Conservation (phyloP, 2,329 filamentous ascomycete species). For the Clarireedia sp. region DNA sequence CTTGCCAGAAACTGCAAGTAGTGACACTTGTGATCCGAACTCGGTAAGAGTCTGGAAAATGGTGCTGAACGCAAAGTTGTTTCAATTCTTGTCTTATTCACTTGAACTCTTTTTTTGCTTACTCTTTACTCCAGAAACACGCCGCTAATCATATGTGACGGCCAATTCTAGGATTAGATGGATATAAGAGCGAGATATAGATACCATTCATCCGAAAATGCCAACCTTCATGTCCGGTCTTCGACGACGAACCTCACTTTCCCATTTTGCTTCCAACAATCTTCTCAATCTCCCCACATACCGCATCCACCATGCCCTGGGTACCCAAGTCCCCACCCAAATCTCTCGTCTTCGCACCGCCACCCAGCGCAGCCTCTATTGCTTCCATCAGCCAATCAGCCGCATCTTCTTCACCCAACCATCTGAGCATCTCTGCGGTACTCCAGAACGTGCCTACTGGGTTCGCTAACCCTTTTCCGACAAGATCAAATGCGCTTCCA, state of each 20-base stretch:
- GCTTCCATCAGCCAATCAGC: constrained; percentile 41
- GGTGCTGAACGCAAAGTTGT: too few species aligned
- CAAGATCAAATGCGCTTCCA: constrained; percentile 51
- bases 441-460: constrained; percentile 52
- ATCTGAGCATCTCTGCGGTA: constrained; percentile 48
- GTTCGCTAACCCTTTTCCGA: constrained; percentile 48
- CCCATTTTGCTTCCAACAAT: neutral
- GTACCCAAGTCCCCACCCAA: constrained; percentile 37
- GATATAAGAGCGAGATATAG: too few species aligned
- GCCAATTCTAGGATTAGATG: too few species aligned
- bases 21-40: too few species aligned
- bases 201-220: too few species aligned
- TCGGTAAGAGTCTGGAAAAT: too few species aligned
- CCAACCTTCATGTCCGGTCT: too few species aligned
- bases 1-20: too few species aligned
- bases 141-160: too few species aligned
- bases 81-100: too few species aligned
- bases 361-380: constrained; percentile 45
- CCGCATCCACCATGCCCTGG: constrained; percentile 20
- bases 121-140: too few species aligned
- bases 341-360: constrained; percentile 44
- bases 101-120: too few species aligned
- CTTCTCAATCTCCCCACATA: constrained; percentile 21
- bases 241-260: neutral
- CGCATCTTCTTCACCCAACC: constrained; percentile 47